Percentiles rank a stretch among this genome's conserved stretches.
Evolutionary conservation across 2,329 filamentous ascomycete species (phyloP).

Genomic region (Coniochaeta hoffmannii): DNA sequence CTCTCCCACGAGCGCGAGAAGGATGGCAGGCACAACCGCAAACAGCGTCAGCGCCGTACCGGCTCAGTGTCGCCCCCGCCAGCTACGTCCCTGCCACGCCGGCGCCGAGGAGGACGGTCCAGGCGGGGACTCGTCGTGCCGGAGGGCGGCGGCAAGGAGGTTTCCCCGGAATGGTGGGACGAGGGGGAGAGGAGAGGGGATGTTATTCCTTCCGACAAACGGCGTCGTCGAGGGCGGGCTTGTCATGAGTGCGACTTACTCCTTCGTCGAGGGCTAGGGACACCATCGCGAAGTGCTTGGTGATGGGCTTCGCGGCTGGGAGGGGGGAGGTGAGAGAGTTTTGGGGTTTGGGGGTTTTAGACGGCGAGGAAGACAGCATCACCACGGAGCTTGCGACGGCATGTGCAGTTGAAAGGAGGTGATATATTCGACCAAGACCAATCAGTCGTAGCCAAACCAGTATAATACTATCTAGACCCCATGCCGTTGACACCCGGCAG

Average conservation of each 20-base stretch:
- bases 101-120: constrained; percentile 38
- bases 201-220: neutral
- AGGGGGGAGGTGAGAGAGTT: no score
- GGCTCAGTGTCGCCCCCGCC: constrained; percentile 26
- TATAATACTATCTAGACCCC: no score
- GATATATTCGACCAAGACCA: no score
- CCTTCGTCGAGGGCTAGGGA: neutral
- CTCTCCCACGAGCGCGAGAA: constrained; percentile 34
- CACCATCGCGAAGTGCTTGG: neutral
- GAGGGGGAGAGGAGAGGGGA: no score
- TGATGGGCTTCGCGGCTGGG: no score
- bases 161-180: neutral
- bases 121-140: constrained; percentile 32
- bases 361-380: no score
- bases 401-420: no score
- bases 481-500: no score
- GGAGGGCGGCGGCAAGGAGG: constrained; percentile 25
- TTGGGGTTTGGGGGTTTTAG: no score
- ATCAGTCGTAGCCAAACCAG: no score
- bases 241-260: neutral
- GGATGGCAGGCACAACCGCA: constrained; percentile 34
- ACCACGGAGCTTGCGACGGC: no score
- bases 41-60: constrained; percentile 34
- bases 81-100: constrained; percentile 30
- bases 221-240: neutral